A percentile compares a stretch with the other conserved stretches of the same genome.
These are phyloP conservation scores for Fagopyrum esculentum DNA, from an alignment of 148 eudicot species.

Conservation along the genomic window DNA sequence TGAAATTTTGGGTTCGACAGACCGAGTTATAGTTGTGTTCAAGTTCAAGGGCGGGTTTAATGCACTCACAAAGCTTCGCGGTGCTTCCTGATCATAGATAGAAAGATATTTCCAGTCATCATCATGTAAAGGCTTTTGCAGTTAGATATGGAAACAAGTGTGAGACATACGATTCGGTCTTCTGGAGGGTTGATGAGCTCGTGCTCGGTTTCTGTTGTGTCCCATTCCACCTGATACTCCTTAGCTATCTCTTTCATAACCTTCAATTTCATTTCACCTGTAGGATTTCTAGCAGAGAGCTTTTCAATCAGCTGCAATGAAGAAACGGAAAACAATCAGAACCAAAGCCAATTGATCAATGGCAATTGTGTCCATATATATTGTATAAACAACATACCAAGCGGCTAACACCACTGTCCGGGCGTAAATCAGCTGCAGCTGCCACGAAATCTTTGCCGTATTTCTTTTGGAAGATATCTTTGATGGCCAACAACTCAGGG, in stretches of 20 bases:
- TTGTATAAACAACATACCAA: constrained; percentile 33
- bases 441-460: constrained; percentile 88
- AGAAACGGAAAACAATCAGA: not conserved
- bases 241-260: constrained; percentile 92
- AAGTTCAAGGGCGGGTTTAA: constrained; percentile 52
- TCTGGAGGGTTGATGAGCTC: constrained; percentile 90
- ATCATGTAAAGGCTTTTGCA: not conserved
- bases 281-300: constrained; percentile 33
- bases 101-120: not conserved
- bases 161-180: constrained; percentile 55
- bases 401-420: constrained; percentile 83
- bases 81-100: constrained; percentile 56
- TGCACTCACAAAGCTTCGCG: constrained; percentile 70
- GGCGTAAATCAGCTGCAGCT: constrained; percentile 86
- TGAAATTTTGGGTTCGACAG: constrained; percentile 31
- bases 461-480: constrained; percentile 76
- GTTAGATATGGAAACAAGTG: constrained; percentile 7
- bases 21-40: constrained; percentile 25
- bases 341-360: not conserved
- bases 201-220: constrained; percentile 64
- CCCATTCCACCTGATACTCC: constrained; percentile 88
- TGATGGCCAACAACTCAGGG: constrained; percentile 63
- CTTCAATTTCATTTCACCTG: constrained; percentile 36
- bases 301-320: constrained; percentile 30
- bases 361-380: no score